Percentiles rank a stretch among this genome's conserved stretches.
phyloP scores from a whole-genome alignment of 176 grass and related monocot genomes.

The Phyllostachys edulis region DNA sequence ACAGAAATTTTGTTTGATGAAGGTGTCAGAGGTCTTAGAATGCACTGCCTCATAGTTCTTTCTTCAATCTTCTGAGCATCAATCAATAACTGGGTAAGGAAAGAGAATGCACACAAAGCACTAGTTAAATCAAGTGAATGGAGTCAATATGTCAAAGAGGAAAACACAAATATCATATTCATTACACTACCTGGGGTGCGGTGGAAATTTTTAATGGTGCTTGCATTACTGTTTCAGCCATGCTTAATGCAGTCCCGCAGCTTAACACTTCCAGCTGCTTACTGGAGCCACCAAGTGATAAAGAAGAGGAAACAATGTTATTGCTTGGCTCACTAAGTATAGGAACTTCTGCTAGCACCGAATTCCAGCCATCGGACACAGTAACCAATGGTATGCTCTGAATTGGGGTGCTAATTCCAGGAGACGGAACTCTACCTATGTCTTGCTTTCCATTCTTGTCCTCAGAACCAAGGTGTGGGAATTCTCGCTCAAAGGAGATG shows the following conservation, averaged over 20 bases:
- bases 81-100: constrained; percentile 42
- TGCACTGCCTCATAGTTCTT: constrained; percentile 57
- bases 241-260: constrained; percentile 45
- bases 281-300: constrained; percentile 24
- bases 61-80: constrained; percentile 76
- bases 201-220: constrained; percentile 53
- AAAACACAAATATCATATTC: constrained; percentile 4
- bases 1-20: constrained; percentile 67
- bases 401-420: constrained; percentile 65
- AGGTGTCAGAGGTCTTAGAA: constrained; percentile 66
- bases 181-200: constrained; percentile 52
- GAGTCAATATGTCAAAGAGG: neutral
- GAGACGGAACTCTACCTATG: constrained; percentile 48
- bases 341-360: constrained; percentile 69
- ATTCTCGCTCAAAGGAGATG: constrained; percentile 62
- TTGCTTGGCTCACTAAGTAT: constrained; percentile 32
- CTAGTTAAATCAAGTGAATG: constrained; percentile 1
- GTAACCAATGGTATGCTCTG: constrained; percentile 50
- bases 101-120: neutral
- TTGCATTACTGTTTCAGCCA: constrained; percentile 77
- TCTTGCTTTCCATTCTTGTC: constrained; percentile 59
- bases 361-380: constrained; percentile 46
- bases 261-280: constrained; percentile 32
- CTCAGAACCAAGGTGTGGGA: constrained; percentile 66
- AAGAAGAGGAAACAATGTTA: constrained; percentile 29